These are phyloP conservation scores for Aspergillus niger DNA, from an alignment of 2,329 filamentous ascomycete genomes.

Conservation along the genomic window DNA sequence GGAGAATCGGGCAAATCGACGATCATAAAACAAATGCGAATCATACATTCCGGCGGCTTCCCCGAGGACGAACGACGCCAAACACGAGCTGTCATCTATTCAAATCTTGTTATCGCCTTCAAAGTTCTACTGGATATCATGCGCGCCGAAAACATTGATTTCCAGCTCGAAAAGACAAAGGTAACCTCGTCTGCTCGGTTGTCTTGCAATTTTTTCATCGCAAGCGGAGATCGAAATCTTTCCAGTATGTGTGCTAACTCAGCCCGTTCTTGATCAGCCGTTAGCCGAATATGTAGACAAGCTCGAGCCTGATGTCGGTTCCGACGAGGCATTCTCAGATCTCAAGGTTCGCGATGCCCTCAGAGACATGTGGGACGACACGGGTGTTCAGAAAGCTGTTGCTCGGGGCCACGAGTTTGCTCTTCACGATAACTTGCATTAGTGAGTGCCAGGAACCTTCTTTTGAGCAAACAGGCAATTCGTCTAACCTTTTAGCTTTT, in stretches of 20 bases:
- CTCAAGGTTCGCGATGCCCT: slow-evolving; percentile 68
- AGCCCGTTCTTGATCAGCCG: slow-evolving; percentile 55
- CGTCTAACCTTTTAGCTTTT: slow-evolving; percentile 65
- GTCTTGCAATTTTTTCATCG: background rate
- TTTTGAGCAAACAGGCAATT: background rate
- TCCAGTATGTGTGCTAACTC: slow-evolving; percentile 15
- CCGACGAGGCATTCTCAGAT: slow-evolving; percentile 75
- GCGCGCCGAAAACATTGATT: slow-evolving; percentile 77
- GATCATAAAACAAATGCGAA: slow-evolving; percentile 97
- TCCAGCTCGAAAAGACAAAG: slow-evolving; percentile 76
- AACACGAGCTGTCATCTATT: slow-evolving; percentile 94
- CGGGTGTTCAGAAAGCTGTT: slow-evolving; percentile 83
- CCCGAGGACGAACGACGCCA: slow-evolving; percentile 85
- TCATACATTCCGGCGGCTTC: slow-evolving; percentile 94
- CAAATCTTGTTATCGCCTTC: slow-evolving; percentile 90
- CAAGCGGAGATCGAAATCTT: background rate
- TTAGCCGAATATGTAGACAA: slow-evolving; percentile 75
- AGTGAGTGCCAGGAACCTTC: slow-evolving; percentile 60
- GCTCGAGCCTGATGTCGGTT: slow-evolving; percentile 75
- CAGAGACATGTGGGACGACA: slow-evolving; percentile 80
- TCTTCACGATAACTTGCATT: slow-evolving; percentile 90
- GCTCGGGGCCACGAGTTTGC: slow-evolving; percentile 94
- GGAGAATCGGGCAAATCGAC: slow-evolving; percentile 96
- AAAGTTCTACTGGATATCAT: slow-evolving; percentile 89
- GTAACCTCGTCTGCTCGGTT: slow-evolving; percentile 48